Base-by-base conservation (phyloP, 2,329 filamentous ascomycete genomes). In the Epicoccum sorghinum region DNA sequence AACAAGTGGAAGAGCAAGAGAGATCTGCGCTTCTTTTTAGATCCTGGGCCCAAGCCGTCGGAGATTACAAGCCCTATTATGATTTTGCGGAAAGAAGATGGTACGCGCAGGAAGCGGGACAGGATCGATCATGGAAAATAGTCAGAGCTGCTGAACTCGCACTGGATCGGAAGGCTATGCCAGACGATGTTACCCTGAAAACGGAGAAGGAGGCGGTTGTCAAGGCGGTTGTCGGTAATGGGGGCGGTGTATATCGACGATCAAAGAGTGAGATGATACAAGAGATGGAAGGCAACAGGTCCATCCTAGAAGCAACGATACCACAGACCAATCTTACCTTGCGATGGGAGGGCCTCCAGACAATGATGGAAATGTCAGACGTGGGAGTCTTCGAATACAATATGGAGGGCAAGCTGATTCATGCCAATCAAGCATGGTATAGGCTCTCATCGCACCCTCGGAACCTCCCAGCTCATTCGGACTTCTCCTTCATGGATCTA, bases 351-450 rank as follows among this genome's bases (percentile, higher is more conserved):
- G 61, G 62, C 6, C 46, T 72, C 10, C 65, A 68, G 33, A 66
- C 59, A 0, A 72, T 71, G 68, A 70, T 72, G 68, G 69, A 71
- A 29, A 71, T 71, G 70, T 68, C 59, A 29, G 70, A 72, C 47
- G 67, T 72, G n/a, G 69, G 70, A 6, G 66, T 70, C 1, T 72
- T 72, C 24, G 70, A 72, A 38, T 71, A 68, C 35, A 59, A 64
- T 9, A 47, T 60, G 18, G 45, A 56, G 27, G 70, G 69, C 8
- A 63, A 59, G 18, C 36, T 72, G 2, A 50, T 69, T 4, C 64
- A 70, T 40, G 70, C 67, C 14, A 72, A 71, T 25, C 59, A 71
- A 12, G 66, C 68, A 10, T 71, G 65, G 68, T 71, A 69, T 47
- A 58, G 52, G 27, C 44, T 70, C 7, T 66, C 67, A 38, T 64